These are phyloP conservation scores for Naematelia aurantialba DNA, from an alignment of 768 basidiomycete genomes.

Conservation along the genomic window DNA sequence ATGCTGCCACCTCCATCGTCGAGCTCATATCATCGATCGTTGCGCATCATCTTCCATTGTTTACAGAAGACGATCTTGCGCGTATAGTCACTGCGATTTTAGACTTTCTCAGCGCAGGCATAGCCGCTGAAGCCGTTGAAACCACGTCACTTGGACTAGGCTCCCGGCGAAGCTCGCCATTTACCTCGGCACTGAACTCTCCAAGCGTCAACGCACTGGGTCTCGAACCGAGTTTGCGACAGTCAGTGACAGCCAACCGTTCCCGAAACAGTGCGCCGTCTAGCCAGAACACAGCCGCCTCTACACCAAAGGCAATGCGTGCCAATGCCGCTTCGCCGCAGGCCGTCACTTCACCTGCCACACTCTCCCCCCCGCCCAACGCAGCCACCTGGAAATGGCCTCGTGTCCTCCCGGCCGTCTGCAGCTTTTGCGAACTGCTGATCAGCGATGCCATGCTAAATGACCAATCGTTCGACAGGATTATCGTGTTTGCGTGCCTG, in stretches of 20 bases:
- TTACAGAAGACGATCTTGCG: conserved; percentile 35
- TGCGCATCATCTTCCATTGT: conserved; percentile 35
- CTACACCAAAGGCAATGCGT: background rate
- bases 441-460: conserved; percentile 22
- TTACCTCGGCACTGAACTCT: conserved; percentile 17
- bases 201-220: conserved; percentile 11
- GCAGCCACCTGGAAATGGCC: conserved; percentile 25
- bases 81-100: conserved; percentile 35
- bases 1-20: conserved; percentile 27
- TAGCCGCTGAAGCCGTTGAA: conserved; percentile 16
- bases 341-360: conserved; percentile 7
- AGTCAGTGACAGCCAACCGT: conserved; percentile 6
- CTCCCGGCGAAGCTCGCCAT: conserved; percentile 12
- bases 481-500: conserved; percentile 30
- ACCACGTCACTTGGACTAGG: background rate
- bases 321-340: conserved; percentile 14
- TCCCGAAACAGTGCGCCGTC: background rate
- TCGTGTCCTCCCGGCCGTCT: conserved; percentile 17
- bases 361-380: conserved; percentile 12
- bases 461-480: conserved; percentile 23
- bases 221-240: conserved; percentile 17
- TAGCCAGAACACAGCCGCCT: background rate
- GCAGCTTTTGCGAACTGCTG: conserved; percentile 26
- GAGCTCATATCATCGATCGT: conserved; percentile 40
- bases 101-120: conserved; percentile 31